Conservation (phyloP, 352 stramenopile genomes). For the Phytophthora sp. region DNA sequence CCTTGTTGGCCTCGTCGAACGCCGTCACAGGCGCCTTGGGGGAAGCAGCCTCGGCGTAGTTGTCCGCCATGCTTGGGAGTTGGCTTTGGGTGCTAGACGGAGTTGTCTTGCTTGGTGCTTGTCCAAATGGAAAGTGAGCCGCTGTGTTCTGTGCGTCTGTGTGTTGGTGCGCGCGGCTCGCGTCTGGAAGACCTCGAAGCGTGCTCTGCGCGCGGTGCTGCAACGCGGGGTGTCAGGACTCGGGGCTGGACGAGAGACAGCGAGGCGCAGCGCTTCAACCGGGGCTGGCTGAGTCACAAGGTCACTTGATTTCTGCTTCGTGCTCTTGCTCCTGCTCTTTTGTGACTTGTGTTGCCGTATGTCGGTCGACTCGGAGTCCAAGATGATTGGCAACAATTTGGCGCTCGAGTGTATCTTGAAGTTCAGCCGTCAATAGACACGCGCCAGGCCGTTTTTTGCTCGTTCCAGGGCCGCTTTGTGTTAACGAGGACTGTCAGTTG, state of each 20-base stretch:
- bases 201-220: background rate
- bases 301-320: conserved; percentile 16
- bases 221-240: background rate
- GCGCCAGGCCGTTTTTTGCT: background rate
- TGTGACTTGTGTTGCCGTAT: background rate
- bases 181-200: background rate
- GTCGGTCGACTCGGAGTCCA: no score
- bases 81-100: background rate
- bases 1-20: background rate
- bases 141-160: background rate
- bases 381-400: no score
- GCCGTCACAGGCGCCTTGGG: conserved; percentile 2
- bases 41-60: conserved; percentile 7
- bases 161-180: background rate
- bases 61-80: background rate
- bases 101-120: conserved; percentile 22
- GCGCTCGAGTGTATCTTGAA: conserved; percentile 14
- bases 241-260: background rate
- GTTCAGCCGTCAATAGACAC: conserved; percentile 6
- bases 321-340: background rate
- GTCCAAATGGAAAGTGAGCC: conserved; percentile 24
- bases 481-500: conserved; percentile 4
- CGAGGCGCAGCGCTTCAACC: background rate
- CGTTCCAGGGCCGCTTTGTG: background rate
- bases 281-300: background rate